phyloP scores from a whole-genome alignment of 1,284 basidiomycete genomes.

The Psilocybe mexicana region DNA sequence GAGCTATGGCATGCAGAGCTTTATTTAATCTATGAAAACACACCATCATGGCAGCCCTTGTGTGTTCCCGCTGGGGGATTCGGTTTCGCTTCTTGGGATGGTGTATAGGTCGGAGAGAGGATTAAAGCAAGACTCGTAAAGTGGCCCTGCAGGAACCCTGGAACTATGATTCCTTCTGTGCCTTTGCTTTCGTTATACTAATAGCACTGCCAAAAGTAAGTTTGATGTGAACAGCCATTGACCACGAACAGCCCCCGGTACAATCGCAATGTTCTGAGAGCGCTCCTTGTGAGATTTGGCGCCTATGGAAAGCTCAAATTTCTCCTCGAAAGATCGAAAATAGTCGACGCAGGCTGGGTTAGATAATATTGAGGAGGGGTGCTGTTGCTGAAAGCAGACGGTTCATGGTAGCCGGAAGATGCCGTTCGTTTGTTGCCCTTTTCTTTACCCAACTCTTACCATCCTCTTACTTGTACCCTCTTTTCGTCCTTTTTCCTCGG shows the following conservation, averaged over 20 bases:
- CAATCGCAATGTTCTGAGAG: not conserved
- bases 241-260: not conserved
- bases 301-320: too few species aligned
- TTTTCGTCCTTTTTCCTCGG: too few species aligned
- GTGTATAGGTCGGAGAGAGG: not conserved
- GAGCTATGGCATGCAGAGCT: not conserved
- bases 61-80: not conserved
- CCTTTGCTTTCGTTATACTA: not conserved
- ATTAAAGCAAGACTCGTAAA: not conserved
- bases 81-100: not conserved
- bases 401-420: too few species aligned
- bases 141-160: not conserved
- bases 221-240: too few species aligned
- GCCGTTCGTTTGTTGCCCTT: too few species aligned
- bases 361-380: not conserved
- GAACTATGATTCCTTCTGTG: not conserved
- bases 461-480: too few species aligned
- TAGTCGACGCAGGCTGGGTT: too few species aligned
- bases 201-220: not conserved
- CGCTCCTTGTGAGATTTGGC: too few species aligned
- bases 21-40: not conserved
- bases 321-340: too few species aligned
- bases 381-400: constrained; percentile 35
- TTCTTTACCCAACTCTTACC: too few species aligned
- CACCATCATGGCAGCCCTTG: not conserved